Percentiles rank a stretch among this genome's conserved stretches.
phyloP scores from a whole-genome alignment of 768 basidiomycete genomes.

The Lyophyllum decastes region DNA sequence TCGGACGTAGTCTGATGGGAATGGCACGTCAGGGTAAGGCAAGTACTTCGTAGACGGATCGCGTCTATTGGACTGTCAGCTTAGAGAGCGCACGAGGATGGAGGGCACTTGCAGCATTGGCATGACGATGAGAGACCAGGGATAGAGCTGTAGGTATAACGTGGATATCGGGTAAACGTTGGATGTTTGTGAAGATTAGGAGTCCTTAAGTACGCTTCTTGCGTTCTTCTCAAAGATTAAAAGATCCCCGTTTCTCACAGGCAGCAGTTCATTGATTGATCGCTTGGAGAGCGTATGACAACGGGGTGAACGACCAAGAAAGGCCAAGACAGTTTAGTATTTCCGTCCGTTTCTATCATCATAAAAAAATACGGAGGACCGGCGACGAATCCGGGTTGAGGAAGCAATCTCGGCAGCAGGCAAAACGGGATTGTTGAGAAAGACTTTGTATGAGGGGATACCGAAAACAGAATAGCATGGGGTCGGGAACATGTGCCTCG shows the following conservation, averaged over 20 bases:
- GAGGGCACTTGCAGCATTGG: slow-evolving; percentile 45
- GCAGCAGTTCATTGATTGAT: not conserved
- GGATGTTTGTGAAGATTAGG: not conserved
- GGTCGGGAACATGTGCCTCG: slow-evolving; percentile 4
- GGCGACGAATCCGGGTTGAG: slow-evolving; percentile 1
- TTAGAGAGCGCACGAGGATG: not conserved
- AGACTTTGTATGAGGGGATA: slow-evolving; percentile 7
- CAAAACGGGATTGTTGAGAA: not conserved
- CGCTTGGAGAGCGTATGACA: slow-evolving; percentile 1
- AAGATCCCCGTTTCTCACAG: not conserved
- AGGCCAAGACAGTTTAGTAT: slow-evolving; percentile 4
- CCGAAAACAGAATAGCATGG: slow-evolving; percentile 1
- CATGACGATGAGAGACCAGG: slow-evolving; percentile 25
- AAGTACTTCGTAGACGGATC: slow-evolving; percentile 74
- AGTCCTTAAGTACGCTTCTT: slow-evolving; percentile 6
- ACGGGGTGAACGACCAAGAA: not conserved
- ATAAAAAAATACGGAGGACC: not conserved
- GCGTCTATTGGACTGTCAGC: slow-evolving; percentile 33
- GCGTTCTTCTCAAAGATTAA: not conserved
- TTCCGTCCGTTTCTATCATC: not conserved
- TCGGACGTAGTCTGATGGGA: slow-evolving; percentile 46
- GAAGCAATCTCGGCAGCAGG: slow-evolving; percentile 1
- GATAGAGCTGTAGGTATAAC: not conserved
- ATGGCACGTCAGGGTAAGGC: slow-evolving; percentile 66
- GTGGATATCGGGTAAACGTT: not conserved